These are phyloP conservation scores for Metschnikowia hibisci DNA, from an alignment of 805 yeast genomes.

Conservation along the genomic window DNA sequence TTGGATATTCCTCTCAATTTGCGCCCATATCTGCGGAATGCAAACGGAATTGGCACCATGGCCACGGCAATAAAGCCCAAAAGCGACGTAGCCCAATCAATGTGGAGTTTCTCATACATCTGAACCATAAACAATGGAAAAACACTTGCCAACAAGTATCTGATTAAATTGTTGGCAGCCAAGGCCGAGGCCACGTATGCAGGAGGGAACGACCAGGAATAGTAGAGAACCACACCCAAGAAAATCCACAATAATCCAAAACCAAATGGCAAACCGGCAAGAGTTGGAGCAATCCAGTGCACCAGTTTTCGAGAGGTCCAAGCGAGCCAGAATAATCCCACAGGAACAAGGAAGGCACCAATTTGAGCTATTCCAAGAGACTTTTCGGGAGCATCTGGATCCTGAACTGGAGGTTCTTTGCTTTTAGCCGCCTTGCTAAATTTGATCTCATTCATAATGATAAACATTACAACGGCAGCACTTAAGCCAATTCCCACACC, in stretches of 20 bases:
- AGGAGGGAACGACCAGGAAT: constrained; percentile 71
- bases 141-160: constrained; percentile 72
- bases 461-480: constrained; percentile 49
- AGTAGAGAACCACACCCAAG: constrained; percentile 65
- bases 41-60: constrained; percentile 72
- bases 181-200: constrained; percentile 77
- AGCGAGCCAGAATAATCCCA: constrained; percentile 74
- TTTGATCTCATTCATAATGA: constrained; percentile 44
- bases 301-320: constrained; percentile 63
- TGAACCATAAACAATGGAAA: constrained; percentile 85
- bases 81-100: constrained; percentile 76
- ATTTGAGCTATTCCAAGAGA: constrained; percentile 58
- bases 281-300: constrained; percentile 75
- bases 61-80: constrained; percentile 65
- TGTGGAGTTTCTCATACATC: constrained; percentile 68
- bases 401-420: constrained; percentile 51
- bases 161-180: constrained; percentile 79
- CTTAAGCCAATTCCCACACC: constrained; percentile 69
- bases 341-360: constrained; percentile 65
- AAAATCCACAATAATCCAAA: constrained; percentile 69
- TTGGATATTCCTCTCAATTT: constrained; percentile 51
- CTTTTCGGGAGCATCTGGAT: constrained; percentile 63
- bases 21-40: constrained; percentile 58
- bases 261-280: constrained; percentile 78
- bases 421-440: constrained; percentile 20